Base-by-base conservation (phyloP, 257 asterid genomes). In the Misopates orontium region DNA sequence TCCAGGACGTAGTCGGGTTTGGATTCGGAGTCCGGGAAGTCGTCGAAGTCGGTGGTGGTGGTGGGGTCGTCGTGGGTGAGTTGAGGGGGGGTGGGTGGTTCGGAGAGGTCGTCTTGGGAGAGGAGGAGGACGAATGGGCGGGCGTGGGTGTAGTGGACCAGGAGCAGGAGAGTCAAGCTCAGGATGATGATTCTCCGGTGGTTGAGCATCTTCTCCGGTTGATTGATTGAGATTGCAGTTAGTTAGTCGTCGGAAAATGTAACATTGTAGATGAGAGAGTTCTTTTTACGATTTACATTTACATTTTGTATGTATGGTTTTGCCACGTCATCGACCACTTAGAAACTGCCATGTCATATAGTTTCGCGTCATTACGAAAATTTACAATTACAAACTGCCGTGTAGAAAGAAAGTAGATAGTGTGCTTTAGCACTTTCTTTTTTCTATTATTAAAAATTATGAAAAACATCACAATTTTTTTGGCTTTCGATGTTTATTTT, bases 101-200 rank as follows among this genome's bases (percentile, higher is more conserved):
- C 89, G 58, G 80, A 77, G 70, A 92, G 87, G 69, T 93, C 98
- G 67, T 89, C 96, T 40, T 83, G 82, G 20, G 97, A 79, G 64
- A 94, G 85, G 67, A 94, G 88, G 18, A 90, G 88, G 50, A 86
- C 85, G 77, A 80, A 79, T 1, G 95, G 95, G 3, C 95, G 92
- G 5, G 90, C 83, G 66, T 79, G 72, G 12, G 95, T 67, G 39
- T 83, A 23, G 49, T 79, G 71, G 25, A 75, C 53, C 59, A 88
- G 83, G 32, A 86, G 80, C 31, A 87, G 73, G 55, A 87, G 79
- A 22, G 69, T 67, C 63, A 54, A 63, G 76, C 74, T 66, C 74
- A 82, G 69, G 19, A 14, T 69, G 53, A 24, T 69, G 64, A 72
- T 74, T 69, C 76, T n/a, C n/a, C n/a, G n/a, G n/a, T n/a, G 81